A percentile compares a stretch with the other conserved stretches of the same genome.
Evolutionary conservation across 2,329 filamentous ascomycete species (phyloP).

Genomic region (Cercospora beticola): DNA sequence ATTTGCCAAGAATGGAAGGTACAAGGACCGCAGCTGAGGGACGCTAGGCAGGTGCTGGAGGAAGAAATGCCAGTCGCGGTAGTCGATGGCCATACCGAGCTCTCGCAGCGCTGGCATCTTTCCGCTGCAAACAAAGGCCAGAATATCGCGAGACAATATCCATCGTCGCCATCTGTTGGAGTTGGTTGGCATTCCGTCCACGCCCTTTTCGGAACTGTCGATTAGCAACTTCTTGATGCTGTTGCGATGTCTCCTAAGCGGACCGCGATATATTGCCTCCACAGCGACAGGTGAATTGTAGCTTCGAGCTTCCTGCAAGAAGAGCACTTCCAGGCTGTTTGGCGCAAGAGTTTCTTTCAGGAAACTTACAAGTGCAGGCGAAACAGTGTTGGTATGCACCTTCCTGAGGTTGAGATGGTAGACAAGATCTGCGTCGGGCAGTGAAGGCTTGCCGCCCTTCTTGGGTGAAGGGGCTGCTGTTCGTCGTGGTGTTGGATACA

Average conservation of each 20-base stretch:
- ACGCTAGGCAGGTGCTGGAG: conserved; percentile 71
- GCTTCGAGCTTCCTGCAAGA: conserved; percentile 65
- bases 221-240: conserved; percentile 73
- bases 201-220: conserved; percentile 62
- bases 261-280: conserved; percentile 68
- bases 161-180: conserved; percentile 63
- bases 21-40: conserved; percentile 67
- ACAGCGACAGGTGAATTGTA: conserved; percentile 62
- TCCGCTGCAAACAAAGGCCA: conserved; percentile 73
- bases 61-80: conserved; percentile 80
- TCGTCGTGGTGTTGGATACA: conserved; percentile 40
- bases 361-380: conserved; percentile 67
- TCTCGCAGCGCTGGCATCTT: conserved; percentile 71
- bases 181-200: conserved; percentile 42
- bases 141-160: conserved; percentile 67
- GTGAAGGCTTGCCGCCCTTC: conserved; percentile 23
- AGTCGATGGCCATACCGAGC: conserved; percentile 69
- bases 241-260: conserved; percentile 66
- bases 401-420: conserved; percentile 69
- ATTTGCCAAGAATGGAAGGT: conserved; percentile 67
- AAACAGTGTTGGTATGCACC: conserved; percentile 73
- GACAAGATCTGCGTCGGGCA: conserved; percentile 32
- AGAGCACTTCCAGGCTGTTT: conserved; percentile 75
- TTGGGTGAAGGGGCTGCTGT: conserved; percentile 34
- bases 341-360: conserved; percentile 75